Evolutionary conservation across 352 stramenopile species (phyloP), one percentile per base, ranked within the genome.

Genomic region (Pythium pyrilobum): DNA sequence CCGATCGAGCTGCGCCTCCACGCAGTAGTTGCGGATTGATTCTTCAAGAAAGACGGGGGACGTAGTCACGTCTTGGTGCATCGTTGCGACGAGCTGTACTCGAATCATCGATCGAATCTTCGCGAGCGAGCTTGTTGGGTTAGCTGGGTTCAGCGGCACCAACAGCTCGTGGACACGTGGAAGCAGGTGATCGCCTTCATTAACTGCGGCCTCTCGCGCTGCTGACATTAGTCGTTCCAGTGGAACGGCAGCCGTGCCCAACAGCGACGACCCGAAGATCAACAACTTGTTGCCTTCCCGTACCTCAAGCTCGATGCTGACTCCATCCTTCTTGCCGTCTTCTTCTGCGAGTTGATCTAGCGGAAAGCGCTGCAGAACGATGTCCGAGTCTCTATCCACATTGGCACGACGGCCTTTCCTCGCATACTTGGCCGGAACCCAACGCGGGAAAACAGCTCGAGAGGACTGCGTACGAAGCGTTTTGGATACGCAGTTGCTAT

Each of bases 261-360:
- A 54, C 31, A 89, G 36, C 1, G 81, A 86, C 0, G 81, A 92
- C 1, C 78, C 77, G 39, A 92, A 91, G 10, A 59, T 59, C 5
- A 89, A 52, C 31, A 89, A 56, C 28, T 73, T 80, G 45, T 89
- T 80, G 15, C 72, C 63, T 65, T 92, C 81, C 44, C 81, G 73
- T 24, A 92, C 71, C 40, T 92, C 72, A n/a, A 89, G 27, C 49
- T 67, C 52, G 5, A 59, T 18, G n/a, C 44, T n/a, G 24, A 21
- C 29, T 9, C 11, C 44, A 9, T 37, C 20, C 8, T 9, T 48
- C 13, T 56, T 51, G 25, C 11, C 47, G 5, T 42, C 32, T 25
- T 25, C 21, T 21, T 59, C 25, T 10, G 11, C 34, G 18, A 28
- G 15, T 23, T 43, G 44, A 49, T 63, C 48, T 1, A 56, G 38